phyloP scores from a whole-genome alignment of 202 grass and related monocot species.

The Elaeis oleifera region DNA sequence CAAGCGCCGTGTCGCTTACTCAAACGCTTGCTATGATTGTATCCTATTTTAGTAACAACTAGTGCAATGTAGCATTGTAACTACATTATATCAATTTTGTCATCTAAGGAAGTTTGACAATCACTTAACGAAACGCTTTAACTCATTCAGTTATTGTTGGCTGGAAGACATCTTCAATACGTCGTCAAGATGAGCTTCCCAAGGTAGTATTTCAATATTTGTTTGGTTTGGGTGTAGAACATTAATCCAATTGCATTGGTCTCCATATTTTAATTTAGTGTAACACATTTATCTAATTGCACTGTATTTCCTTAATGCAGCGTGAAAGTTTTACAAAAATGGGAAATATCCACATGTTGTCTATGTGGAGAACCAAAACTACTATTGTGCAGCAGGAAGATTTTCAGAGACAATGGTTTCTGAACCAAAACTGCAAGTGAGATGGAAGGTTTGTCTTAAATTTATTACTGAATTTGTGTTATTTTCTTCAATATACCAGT shows the following conservation, averaged over 20 bases:
- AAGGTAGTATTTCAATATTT: conserved; percentile 39
- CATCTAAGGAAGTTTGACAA: background rate
- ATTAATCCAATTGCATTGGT: background rate
- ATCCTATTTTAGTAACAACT: conserved; percentile 42
- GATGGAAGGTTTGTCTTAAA: conserved; percentile 60
- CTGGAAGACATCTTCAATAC: conserved; percentile 85
- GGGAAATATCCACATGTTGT: conserved; percentile 67
- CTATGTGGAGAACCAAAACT: conserved; percentile 43
- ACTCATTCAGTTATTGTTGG: conserved; percentile 74
- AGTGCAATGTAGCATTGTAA: too few species aligned
- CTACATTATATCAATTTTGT: too few species aligned
- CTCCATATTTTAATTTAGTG: too few species aligned
- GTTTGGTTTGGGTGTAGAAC: background rate
- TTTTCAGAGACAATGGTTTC: conserved; percentile 43
- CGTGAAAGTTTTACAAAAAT: conserved; percentile 49
- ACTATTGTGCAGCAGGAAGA: conserved; percentile 23
- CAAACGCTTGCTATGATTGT: conserved; percentile 82
- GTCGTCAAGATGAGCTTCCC: conserved; percentile 67
- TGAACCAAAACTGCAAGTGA: conserved; percentile 47
- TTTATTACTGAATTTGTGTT: too few species aligned
- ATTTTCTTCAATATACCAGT: too few species aligned
- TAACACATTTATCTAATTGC: too few species aligned
- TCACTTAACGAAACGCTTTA: conserved; percentile 32
- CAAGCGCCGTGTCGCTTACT: conserved; percentile 61
- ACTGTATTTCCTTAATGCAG: conserved; percentile 32